Evolutionary conservation across 2,329 filamentous ascomycete species (phyloP), one percentile per base, ranked within the genome.

Genomic region (Parasarocladium wereldwijsianum): DNA sequence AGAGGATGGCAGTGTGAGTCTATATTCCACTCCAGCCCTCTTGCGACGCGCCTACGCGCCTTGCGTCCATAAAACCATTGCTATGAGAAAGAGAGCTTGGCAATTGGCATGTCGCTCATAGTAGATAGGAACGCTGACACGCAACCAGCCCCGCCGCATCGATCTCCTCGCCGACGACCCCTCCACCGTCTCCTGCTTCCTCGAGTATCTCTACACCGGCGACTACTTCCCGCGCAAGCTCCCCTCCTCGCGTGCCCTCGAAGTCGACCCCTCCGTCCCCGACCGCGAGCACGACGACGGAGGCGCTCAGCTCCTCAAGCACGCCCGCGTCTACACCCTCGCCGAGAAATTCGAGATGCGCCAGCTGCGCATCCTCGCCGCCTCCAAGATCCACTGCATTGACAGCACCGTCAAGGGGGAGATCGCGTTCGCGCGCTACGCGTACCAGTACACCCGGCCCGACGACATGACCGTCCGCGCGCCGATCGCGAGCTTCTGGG

Each of bases 401-500:
- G 78, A 85, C 47, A 83, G 78, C 25, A 92, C 81, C 1, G 83
- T 84, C 20, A 78, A 77, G 56, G 86, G 84, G 51, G 86, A 94
- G 62, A 86, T 94, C 46, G 73, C 76, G 16, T 94, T 93, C 53
- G 86, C 86, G 7, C 74, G 84, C 50, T 94, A 85, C 57, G 80
- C 93, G 18, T 93, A 93, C 60, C 72, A 71, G 36, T 72, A 83
- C 55, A 90, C 81, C 8, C 53, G 57, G 32, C 54, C 64, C 28
- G 71, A 79, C 36, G 83, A 93, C 52, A 59, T 55, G 9, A 70
- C 70, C 3, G 83, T 93, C 43, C 74, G 85, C 41, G 79, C 72
- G 39, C 84, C 85, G 1, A 74, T 93, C 29, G 84, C 82, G n/a
- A 78, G 76, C 32, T 93, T 92, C 62, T 93, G 85, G 85, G 84